Conservation (phyloP, 345 rosid genomes). For the Pelargonium nanum region DNA sequence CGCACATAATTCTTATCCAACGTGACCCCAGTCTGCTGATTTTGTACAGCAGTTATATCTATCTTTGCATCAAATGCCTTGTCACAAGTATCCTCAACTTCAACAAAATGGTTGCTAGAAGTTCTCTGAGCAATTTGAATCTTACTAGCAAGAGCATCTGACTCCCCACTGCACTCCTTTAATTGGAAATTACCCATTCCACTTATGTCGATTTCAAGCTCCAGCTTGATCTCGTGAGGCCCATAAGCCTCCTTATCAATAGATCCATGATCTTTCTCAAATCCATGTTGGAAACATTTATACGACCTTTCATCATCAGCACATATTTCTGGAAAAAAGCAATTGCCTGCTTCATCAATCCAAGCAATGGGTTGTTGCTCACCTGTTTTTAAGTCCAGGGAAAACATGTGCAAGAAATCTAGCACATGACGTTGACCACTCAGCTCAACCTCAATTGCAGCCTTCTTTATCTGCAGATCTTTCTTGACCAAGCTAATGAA, state of each 20-base stretch:
- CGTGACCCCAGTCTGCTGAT: slow-evolving; percentile 22
- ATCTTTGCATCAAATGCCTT: slow-evolving; percentile 29
- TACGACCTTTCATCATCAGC: slow-evolving; percentile 25
- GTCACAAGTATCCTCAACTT: slow-evolving; percentile 41
- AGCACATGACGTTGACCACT: slow-evolving; percentile 40
- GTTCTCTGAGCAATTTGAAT: slow-evolving; percentile 28
- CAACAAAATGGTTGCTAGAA: no score
- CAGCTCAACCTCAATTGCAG: slow-evolving; percentile 44
- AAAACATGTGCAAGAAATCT: slow-evolving; percentile 78
- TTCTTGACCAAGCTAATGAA: slow-evolving; percentile 29
- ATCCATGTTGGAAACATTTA: slow-evolving; percentile 28
- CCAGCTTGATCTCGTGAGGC: slow-evolving; percentile 64
- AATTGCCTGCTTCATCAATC: slow-evolving; percentile 71
- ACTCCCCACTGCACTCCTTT: slow-evolving; percentile 73
- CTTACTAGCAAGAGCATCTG: slow-evolving; percentile 34
- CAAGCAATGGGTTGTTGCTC: slow-evolving; percentile 65
- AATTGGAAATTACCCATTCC: slow-evolving; percentile 35
- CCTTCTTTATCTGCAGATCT: slow-evolving; percentile 56
- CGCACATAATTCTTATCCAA: no score
- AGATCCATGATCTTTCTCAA: slow-evolving; percentile 19
- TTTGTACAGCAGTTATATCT: slow-evolving; percentile 23
- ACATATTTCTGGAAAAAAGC: slow-evolving; percentile 76
- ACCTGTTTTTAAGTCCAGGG: slow-evolving; percentile 58
- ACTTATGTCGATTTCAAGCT: slow-evolving; percentile 67
- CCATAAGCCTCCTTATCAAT: slow-evolving; percentile 14